phyloP scores from a whole-genome alignment of 140 eudicot genomes.

The Ambrosia hybrid region DNA sequence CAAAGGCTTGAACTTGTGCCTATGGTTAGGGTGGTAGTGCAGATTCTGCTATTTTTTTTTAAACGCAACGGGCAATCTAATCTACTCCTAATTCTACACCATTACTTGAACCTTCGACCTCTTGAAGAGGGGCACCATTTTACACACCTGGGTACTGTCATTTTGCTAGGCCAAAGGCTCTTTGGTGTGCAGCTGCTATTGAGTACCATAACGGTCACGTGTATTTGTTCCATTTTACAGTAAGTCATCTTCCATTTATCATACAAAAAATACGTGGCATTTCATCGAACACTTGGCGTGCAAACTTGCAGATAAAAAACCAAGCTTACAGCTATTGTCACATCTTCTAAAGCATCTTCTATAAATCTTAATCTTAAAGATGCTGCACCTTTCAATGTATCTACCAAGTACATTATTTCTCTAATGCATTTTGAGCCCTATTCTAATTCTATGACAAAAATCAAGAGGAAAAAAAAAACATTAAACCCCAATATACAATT shows the following conservation, averaged over 20 bases:
- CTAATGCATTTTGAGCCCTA: background rate
- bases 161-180: too few species aligned
- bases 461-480: too few species aligned
- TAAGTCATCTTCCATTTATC: background rate
- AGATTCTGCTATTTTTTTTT: too few species aligned
- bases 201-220: background rate
- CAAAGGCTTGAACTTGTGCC: background rate
- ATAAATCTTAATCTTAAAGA: too few species aligned
- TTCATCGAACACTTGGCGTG: conserved; percentile 29
- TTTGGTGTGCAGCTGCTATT: background rate
- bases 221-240: background rate
- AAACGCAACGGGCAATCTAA: too few species aligned
- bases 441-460: background rate
- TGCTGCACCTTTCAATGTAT: too few species aligned
- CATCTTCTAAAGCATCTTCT: background rate
- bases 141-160: too few species aligned
- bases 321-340: too few species aligned
- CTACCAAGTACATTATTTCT: too few species aligned
- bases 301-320: conserved; percentile 1
- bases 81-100: too few species aligned
- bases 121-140: too few species aligned
- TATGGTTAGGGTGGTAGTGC: background rate
- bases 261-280: background rate
- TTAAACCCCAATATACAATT: background rate
- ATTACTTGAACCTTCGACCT: too few species aligned